Evolutionary conservation across 2,329 filamentous ascomycete genomes (phyloP).

Genomic region (Ampelomyces quisqualis): DNA sequence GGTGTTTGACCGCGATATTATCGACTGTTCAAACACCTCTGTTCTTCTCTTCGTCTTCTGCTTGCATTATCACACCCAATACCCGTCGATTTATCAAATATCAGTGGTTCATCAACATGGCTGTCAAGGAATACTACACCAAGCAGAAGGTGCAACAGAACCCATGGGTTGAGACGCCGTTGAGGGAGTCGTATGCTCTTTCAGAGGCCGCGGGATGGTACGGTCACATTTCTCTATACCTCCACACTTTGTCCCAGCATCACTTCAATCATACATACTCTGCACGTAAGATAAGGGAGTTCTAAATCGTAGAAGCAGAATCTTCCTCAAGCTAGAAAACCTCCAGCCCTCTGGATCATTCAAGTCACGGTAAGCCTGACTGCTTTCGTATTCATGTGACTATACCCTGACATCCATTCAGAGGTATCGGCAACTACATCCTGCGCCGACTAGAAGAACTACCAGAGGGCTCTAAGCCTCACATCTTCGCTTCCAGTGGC

Average conservation of each 20-base stretch:
- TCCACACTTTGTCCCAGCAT: background rate
- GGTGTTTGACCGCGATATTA: conserved; percentile 3
- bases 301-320: conserved; percentile 59
- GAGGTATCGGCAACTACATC: conserved; percentile 71
- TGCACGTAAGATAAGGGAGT: conserved; percentile 21
- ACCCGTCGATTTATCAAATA: background rate
- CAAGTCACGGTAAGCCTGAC: conserved; percentile 61
- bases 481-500: conserved; percentile 79
- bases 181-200: conserved; percentile 65
- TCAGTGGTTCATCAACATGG: background rate
- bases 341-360: conserved; percentile 83
- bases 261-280: background rate
- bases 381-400: background rate
- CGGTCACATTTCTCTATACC: conserved; percentile 37
- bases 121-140: conserved; percentile 10
- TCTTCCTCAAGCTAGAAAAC: conserved; percentile 84
- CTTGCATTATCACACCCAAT: background rate
- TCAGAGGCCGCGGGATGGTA: conserved; percentile 73
- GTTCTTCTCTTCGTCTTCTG: background rate
- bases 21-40: background rate
- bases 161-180: conserved; percentile 70
- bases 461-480: conserved; percentile 42
- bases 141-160: conserved; percentile 27
- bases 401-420: conserved; percentile 15
- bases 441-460: conserved; percentile 50